Conservation (phyloP, 108 stramenopile species). For the Cyclotella kingstonii region DNA sequence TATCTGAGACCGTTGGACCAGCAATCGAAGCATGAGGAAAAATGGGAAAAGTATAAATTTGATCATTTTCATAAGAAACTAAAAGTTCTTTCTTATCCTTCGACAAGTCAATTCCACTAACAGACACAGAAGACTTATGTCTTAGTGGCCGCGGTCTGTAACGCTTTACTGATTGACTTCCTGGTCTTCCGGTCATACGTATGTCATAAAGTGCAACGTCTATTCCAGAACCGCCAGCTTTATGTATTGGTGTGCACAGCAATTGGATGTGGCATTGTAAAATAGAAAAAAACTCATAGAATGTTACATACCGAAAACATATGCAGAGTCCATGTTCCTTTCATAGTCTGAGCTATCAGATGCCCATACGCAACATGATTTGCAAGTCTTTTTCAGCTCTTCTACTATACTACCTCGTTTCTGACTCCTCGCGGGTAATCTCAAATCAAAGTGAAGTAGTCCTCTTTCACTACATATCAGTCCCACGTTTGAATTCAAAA, state of each 20-base stretch:
- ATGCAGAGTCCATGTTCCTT: slow-evolving; percentile 55
- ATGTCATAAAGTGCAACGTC: slow-evolving; percentile 72
- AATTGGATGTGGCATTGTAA: background rate
- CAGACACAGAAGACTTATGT: slow-evolving; percentile 48
- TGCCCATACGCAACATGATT: slow-evolving; percentile 63
- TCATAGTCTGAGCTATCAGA: background rate
- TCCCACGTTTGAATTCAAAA: slow-evolving; percentile 63
- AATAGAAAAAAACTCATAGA: background rate
- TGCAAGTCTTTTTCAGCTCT: slow-evolving; percentile 44
- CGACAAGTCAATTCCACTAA: slow-evolving; percentile 77
- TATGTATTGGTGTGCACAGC: background rate
- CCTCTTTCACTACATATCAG: slow-evolving; percentile 78
- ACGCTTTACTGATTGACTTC: slow-evolving; percentile 41
- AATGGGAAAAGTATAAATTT: slow-evolving; percentile 80
- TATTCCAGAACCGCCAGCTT: slow-evolving; percentile 57
- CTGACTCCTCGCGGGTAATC: slow-evolving; percentile 65
- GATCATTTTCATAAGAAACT: slow-evolving; percentile 82
- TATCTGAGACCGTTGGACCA: slow-evolving; percentile 49
- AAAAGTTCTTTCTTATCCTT: slow-evolving; percentile 63
- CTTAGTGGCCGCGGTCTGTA: slow-evolving; percentile 51
- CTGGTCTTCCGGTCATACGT: slow-evolving; percentile 56
- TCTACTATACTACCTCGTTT: slow-evolving; percentile 46
- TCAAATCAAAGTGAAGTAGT: slow-evolving; percentile 66
- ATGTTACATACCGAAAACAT: slow-evolving; percentile 60
- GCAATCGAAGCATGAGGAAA: slow-evolving; percentile 47